Conservation (phyloP, 1,284 basidiomycete genomes). For the Sphagnurus paluster region DNA sequence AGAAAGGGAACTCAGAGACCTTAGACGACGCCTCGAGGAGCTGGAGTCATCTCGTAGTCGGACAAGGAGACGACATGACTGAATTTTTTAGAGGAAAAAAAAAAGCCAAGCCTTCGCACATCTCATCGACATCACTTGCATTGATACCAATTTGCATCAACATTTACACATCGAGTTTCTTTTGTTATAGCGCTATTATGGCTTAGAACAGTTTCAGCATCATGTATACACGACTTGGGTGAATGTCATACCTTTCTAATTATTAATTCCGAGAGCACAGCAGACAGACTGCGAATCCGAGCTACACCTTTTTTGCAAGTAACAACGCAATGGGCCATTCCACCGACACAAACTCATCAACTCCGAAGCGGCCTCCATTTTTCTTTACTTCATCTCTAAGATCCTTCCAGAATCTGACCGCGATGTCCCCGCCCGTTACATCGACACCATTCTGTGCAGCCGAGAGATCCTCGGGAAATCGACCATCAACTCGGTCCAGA, state of each 20-base stretch:
- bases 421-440: constrained; percentile 56
- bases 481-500: constrained; percentile 31
- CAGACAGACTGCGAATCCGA: not conserved
- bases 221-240: not conserved
- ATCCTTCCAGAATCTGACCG: constrained; percentile 57
- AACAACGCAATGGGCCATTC: constrained; percentile 77
- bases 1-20: constrained; percentile 13
- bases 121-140: not conserved
- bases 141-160: too few species aligned
- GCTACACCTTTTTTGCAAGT: constrained; percentile 35
- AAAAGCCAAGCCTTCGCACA: not conserved
- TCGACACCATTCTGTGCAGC: constrained; percentile 13
- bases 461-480: constrained; percentile 35
- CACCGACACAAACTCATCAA: constrained; percentile 53
- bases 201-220: not conserved
- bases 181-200: constrained; percentile 1
- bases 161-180: constrained; percentile 2
- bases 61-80: not conserved
- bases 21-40: constrained; percentile 14
- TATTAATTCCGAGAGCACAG: not conserved
- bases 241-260: not conserved
- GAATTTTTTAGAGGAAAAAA: not conserved
- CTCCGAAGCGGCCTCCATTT: constrained; percentile 33
- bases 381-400: constrained; percentile 46
- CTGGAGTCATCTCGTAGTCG: constrained; percentile 9